Base-by-base conservation (phyloP, 108 stramenopile genomes). In the Stephanodiscus minutulus region DNA sequence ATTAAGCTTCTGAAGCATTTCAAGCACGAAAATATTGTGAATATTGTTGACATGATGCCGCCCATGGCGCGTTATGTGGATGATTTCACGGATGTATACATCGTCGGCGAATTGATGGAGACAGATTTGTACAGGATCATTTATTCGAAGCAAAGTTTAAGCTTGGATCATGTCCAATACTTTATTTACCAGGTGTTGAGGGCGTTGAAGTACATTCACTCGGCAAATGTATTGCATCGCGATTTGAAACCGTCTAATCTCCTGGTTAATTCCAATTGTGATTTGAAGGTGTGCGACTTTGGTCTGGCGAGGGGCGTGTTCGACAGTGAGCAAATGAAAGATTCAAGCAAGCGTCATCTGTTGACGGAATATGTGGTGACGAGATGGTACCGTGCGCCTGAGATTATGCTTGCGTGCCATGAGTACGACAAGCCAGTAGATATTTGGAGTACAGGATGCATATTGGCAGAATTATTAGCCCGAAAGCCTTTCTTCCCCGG, bases 351-450 rank as follows among this genome's bases (percentile, higher is more conserved):
- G 61, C 74, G 90, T 49, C 64, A 97, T 89, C 82, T 94, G 21
- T 64, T 94, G 76, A 97, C 94, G 15, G 96, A 97, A 63, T 97
- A 97, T 73, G 97, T 99, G 22, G 96, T 97, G 17, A 98, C 98
- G 1, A 80, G 99, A 47, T 99, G 99, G 99, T 99, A 99, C 57
- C 89, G 99, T 24, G 98, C 99, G 8, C 99, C 98, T 47, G 99
- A 99, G 83, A 98, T 99, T 67, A 99, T 99, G 99, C 83, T 99
- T 59, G 95, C 98, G 3, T 97, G 96, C 75, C 98, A 98, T 60
- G 95, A 99, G 64, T 99, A 99, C 79, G 96, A 96, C 50, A 96
- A 94, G 77, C 96, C 98, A 29, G 96, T 99, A 53, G 96, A 97
- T 79, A 62, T 98, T 41, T 97, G 96, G 96, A 89, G 86, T 75